A percentile compares a stretch with the other conserved stretches of the same genome.
These are phyloP conservation scores for Gigaspora rosea DNA, from an alignment of 192 early-diverging fungal genomes.

Conservation along the genomic window DNA sequence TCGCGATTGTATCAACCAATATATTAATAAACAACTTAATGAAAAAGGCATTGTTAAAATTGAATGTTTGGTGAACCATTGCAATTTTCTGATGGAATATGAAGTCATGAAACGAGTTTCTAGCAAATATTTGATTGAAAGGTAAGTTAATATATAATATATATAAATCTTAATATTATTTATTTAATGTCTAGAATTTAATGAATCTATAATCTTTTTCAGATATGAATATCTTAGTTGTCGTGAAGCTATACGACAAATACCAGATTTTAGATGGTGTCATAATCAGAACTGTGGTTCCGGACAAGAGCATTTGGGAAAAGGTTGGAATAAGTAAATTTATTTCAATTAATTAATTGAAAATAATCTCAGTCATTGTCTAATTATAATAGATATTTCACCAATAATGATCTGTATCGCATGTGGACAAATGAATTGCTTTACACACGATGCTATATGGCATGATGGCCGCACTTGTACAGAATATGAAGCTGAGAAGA, in stretches of 20 bases:
- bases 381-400: not conserved
- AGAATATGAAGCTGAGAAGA: not conserved
- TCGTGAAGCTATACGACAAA: not conserved
- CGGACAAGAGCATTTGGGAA: slow-evolving; percentile 11
- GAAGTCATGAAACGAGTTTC: not conserved
- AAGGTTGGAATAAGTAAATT: not conserved
- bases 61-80: not conserved
- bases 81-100: not conserved
- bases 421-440: not conserved
- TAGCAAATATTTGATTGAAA: not conserved
- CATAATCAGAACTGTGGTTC: slow-evolving; percentile 8
- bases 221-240: slow-evolving; percentile 4
- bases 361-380: not conserved
- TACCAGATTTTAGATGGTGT: slow-evolving; percentile 30
- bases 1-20: not conserved
- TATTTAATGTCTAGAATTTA: not conserved
- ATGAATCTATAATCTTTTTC: not conserved
- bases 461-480: not conserved
- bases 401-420: slow-evolving; percentile 24
- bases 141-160: not conserved
- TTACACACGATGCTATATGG: slow-evolving; percentile 6
- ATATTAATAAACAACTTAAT: not conserved
- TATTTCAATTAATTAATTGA: not conserved
- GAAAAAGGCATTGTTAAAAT: not conserved
- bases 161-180: not conserved